Base-by-base conservation (phyloP, 2,329 filamentous ascomycete genomes). In the Pseudocercospora eumusae region DNA sequence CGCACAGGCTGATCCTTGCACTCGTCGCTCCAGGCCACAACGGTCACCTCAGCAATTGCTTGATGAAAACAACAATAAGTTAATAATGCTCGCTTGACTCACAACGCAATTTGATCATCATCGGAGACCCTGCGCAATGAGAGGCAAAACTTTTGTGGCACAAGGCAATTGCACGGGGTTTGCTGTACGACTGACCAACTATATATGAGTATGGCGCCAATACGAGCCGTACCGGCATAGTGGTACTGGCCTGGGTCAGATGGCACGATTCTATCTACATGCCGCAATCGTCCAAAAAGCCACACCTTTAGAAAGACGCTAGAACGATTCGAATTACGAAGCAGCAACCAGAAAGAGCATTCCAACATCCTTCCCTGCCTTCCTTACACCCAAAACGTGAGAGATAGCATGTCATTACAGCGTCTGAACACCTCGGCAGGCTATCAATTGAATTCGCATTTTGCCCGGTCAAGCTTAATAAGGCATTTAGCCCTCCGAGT, bases 1-100 rank as follows among this genome's bases (percentile, higher is more conserved):
- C 49, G 21, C 13, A 53, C 49, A 53, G 15, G 49, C 49, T 53
- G 13, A 33, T 31, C 49, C 49, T 28, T 53, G 49, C 27, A 27
- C 11, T 27, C 10, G 10, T 18, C 49, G 13, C 49, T 15, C 49
- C 5, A 25, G 49, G 25, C 9, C 18, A 52, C 4, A 25, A 13
- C 21, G 25, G 18, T 45, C 42, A 45, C 11, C 42, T 18, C 42
- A n/a, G 42, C 42, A 45, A 45, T 20, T n/a, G 4, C n/a, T 11
- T n/a, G n/a, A n/a, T 31, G 28, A 31, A 31, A 31, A 31, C 28
- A 31, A 8, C 28, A 31, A 31, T n/a, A n/a, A n/a, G n/a, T n/a
- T 27, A 3, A 27, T 8, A 10, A 31, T 11, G 28, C 28, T 31
- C 13, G 28, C 28, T 31, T 31, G 10, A 31, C 28, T 31, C 10